Evolutionary conservation across 306 rosid genomes (phyloP).

Genomic region (Prunus mongolica): DNA sequence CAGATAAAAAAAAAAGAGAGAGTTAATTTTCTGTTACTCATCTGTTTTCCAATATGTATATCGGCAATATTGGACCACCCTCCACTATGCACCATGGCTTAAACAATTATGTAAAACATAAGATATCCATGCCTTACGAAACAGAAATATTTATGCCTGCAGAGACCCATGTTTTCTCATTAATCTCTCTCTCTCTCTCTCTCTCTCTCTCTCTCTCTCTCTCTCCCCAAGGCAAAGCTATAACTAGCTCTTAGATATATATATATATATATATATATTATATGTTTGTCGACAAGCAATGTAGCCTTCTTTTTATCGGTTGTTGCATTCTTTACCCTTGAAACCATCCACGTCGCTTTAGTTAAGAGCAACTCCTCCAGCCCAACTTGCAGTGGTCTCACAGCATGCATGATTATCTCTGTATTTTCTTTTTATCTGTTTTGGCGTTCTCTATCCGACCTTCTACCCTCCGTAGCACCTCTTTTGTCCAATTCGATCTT

Average conservation of each 20-base stretch:
- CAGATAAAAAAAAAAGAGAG: constrained; percentile 2
- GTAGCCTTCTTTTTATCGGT: not conserved
- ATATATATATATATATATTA: not conserved
- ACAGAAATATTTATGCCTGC: constrained; percentile 37
- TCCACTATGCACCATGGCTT: constrained; percentile 32
- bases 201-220: not conserved
- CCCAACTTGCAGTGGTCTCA: constrained; percentile 23
- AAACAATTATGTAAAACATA: constrained; percentile 7
- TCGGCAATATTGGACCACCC: constrained; percentile 35
- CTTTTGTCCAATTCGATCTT: not conserved
- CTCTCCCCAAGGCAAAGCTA: no score
- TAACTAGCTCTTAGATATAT: no score
- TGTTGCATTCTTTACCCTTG: constrained; percentile 1
- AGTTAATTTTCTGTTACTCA: constrained; percentile 8
- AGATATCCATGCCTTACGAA: constrained; percentile 23
- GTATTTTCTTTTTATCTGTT: constrained; percentile 17
- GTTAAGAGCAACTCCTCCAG: not conserved
- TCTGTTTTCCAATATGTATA: constrained; percentile 21
- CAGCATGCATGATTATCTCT: constrained; percentile 25
- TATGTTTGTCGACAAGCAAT: not conserved
- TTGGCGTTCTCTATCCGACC: constrained; percentile 26
- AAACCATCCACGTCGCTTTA: constrained; percentile 39
- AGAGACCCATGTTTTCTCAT: constrained; percentile 39
- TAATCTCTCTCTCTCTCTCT: constrained; percentile 24
- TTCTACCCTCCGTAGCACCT: not conserved